Percentiles rank a stretch among this genome's conserved stretches.
These are phyloP conservation scores for Tolypocladium ovalisporum DNA, from an alignment of 2,329 filamentous ascomycete species.

Conservation along the genomic window DNA sequence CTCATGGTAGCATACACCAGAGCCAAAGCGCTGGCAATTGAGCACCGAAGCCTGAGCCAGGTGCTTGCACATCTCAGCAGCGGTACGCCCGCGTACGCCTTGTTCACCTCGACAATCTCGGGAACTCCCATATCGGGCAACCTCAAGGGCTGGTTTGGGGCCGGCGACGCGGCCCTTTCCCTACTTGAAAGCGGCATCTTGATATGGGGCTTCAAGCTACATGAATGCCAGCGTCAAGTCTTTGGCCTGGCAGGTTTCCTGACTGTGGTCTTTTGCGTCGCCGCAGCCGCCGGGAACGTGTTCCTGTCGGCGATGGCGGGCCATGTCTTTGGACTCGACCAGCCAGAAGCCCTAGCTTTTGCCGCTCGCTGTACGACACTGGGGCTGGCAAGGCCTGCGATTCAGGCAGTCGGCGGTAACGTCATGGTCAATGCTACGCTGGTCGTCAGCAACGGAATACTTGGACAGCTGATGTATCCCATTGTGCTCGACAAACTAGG, in stretches of 20 bases:
- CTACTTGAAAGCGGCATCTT: conserved; percentile 40
- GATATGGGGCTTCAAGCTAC: conserved; percentile 42
- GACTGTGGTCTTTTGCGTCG: conserved; percentile 23
- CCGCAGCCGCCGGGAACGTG: conserved; percentile 29
- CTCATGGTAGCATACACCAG: conserved; percentile 31
- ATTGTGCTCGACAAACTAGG: conserved; percentile 19
- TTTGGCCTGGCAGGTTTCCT: conserved; percentile 30
- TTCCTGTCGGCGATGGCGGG: conserved; percentile 27
- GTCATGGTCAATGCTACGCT: conserved; percentile 35
- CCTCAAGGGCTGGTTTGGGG: conserved; percentile 25
- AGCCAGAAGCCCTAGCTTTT: conserved; percentile 29
- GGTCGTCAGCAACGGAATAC: conserved; percentile 40
- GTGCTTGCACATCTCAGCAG: conserved; percentile 19
- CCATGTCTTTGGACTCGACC: conserved; percentile 22
- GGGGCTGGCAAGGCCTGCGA: conserved; percentile 36
- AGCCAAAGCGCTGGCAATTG: conserved; percentile 23
- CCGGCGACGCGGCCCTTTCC: conserved; percentile 36
- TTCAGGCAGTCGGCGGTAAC: conserved; percentile 32
- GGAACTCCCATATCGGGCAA: conserved; percentile 5
- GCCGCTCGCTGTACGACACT: conserved; percentile 39
- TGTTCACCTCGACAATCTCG: conserved; percentile 19
- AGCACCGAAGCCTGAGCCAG: conserved; percentile 15
- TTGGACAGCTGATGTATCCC: conserved; percentile 29
- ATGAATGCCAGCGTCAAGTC: conserved; percentile 35
- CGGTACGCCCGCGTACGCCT: conserved; percentile 20